A percentile compares a stretch with the other conserved stretches of the same genome.
Evolutionary conservation across 2,329 filamentous ascomycete species (phyloP).

Genomic region (Diaporthe citri): DNA sequence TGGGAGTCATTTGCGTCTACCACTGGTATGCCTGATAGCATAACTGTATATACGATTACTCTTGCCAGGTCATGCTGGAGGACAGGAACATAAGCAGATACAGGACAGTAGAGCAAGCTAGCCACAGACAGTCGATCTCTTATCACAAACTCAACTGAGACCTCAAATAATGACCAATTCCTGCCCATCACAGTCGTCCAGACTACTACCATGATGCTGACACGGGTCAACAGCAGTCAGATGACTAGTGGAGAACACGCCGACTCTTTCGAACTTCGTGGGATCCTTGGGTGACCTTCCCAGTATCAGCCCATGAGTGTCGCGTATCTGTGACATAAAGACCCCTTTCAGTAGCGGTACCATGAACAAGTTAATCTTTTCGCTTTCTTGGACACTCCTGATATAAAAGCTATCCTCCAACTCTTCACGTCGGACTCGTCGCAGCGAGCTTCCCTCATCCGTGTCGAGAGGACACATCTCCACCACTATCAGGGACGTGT

Average conservation of each 20-base stretch:
- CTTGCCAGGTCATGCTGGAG: too few species aligned
- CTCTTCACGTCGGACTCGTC: neutral
- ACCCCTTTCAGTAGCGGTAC: too few species aligned
- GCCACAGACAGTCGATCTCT: too few species aligned
- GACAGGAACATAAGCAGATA: too few species aligned
- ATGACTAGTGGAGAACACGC: neutral
- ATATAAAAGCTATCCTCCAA: neutral
- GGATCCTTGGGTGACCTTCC: neutral
- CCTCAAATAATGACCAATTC: neutral
- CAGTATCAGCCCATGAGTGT: neutral
- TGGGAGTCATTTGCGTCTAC: too few species aligned
- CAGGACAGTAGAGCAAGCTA: neutral
- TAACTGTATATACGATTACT: too few species aligned
- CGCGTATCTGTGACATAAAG: too few species aligned
- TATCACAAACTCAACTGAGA: neutral
- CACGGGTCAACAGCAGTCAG: accelerated
- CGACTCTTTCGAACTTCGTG: neutral
- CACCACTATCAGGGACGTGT: neutral
- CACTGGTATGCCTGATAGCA: neutral
- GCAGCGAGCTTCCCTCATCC: neutral
- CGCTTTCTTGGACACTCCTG: neutral
- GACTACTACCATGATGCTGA: too few species aligned
- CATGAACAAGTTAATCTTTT: neutral
- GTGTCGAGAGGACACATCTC: neutral
- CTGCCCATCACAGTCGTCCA: neutral